phyloP scores from a whole-genome alignment of 306 rosid species.

The Cotoneaster glaucophyllus region DNA sequence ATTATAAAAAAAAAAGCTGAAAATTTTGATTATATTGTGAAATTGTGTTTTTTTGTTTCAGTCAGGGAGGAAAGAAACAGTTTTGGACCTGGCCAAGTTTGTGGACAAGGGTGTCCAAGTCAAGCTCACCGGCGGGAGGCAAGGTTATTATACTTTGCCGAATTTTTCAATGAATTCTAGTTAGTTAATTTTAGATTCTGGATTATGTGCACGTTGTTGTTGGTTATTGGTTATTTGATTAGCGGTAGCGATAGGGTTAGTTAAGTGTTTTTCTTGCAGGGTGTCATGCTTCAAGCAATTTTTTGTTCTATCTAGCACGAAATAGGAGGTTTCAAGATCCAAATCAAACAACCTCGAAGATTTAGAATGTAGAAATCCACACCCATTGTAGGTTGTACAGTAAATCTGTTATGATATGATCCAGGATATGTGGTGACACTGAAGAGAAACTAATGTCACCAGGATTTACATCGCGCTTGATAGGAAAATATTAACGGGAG shows the following conservation, averaged over 20 bases:
- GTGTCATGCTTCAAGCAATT: background rate
- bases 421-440: background rate
- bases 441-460: background rate
- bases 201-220: background rate
- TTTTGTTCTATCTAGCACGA: background rate
- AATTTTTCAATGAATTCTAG: background rate
- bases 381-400: background rate
- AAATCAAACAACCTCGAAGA: background rate
- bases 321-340: background rate
- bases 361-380: background rate
- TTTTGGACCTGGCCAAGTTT: constrained; percentile 77
- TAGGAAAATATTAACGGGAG: background rate
- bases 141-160: constrained; percentile 33
- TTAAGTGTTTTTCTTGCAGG: background rate
- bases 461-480: background rate
- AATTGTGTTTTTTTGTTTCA: constrained; percentile 8
- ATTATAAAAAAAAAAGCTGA: no score
- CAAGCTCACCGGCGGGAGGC: constrained; percentile 89
- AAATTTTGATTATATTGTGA: background rate
- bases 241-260: background rate
- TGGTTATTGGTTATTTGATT: background rate
- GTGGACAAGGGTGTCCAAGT: constrained; percentile 94
- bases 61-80: constrained; percentile 83
- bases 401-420: background rate
- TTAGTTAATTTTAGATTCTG: background rate